A percentile compares a stretch with the other conserved stretches of the same genome.
phyloP scores from a whole-genome alignment of 2,329 filamentous ascomycete species.

The Epichloe aotearoae region DNA sequence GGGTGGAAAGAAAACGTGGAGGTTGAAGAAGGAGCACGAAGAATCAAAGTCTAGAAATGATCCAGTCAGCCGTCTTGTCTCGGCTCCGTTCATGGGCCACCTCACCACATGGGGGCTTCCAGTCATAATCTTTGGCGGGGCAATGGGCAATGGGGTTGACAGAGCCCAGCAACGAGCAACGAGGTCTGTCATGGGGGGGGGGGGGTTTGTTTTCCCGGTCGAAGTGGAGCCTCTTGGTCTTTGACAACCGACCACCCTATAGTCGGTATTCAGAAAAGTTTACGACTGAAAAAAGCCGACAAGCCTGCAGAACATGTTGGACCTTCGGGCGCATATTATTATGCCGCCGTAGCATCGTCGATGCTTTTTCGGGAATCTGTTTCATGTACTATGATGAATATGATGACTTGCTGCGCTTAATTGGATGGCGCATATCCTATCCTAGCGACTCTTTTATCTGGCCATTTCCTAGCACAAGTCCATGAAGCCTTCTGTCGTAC shows the following conservation, averaged over 20 bases:
- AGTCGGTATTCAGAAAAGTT: not conserved
- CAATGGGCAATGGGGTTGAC: slow-evolving; percentile 9
- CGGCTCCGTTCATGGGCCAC: slow-evolving; percentile 6
- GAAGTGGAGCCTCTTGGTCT: not conserved
- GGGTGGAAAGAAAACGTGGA: not conserved
- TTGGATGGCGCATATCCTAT: not conserved
- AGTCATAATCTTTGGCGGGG: slow-evolving; percentile 17
- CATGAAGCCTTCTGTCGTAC: slow-evolving; percentile 70
- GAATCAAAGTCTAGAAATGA: slow-evolving; percentile 10
- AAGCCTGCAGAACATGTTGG: not conserved
- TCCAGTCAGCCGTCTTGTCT: slow-evolving; percentile 2
- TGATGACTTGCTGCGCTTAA: no score
- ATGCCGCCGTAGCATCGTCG: not conserved
- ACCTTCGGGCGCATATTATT: not conserved
- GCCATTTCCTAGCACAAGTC: slow-evolving; percentile 60
- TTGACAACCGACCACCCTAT: not conserved
- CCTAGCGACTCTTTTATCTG: slow-evolving; percentile 27
- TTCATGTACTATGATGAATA: no score
- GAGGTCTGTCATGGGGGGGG: not conserved
- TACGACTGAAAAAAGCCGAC: not conserved
- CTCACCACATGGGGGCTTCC: not conserved
- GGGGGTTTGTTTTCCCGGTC: slow-evolving; percentile 19
- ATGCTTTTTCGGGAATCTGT: not conserved
- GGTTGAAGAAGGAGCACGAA: not conserved
- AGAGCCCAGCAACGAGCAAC: not conserved